These are phyloP conservation scores for Populus pruinosa DNA, from an alignment of 345 rosid genomes.

Conservation along the genomic window DNA sequence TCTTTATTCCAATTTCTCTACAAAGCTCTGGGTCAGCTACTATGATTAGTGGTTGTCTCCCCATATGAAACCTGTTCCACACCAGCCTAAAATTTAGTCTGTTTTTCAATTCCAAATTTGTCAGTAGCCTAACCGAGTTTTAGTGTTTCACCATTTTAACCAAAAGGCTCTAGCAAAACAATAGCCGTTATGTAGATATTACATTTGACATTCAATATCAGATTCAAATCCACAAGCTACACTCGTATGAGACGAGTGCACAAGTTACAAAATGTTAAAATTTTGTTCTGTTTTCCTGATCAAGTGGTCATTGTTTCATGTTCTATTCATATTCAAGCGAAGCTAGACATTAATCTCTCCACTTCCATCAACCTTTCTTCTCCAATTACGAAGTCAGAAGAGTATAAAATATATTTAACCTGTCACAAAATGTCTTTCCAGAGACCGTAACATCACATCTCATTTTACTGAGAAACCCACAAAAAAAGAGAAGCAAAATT, in stretches of 20 bases:
- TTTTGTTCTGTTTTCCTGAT: too few species aligned
- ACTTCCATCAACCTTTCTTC: background rate
- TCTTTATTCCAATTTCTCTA: constrained; percentile 84
- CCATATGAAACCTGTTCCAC: constrained; percentile 87
- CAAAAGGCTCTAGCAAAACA: background rate
- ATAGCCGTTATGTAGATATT: background rate
- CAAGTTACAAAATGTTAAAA: background rate
- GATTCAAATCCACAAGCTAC: background rate
- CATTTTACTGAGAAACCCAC: too few species aligned
- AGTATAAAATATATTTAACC: too few species aligned
- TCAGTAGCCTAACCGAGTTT: background rate
- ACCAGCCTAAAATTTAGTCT: background rate
- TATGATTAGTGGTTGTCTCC: constrained; percentile 84
- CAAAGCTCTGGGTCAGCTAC: constrained; percentile 82
- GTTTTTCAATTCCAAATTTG: background rate
- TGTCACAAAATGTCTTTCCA: background rate
- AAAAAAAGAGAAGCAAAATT: too few species aligned
- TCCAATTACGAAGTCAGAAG: background rate
- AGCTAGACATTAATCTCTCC: background rate
- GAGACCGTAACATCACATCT: background rate
- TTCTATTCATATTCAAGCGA: background rate
- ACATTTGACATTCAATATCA: background rate
- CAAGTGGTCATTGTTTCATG: too few species aligned
- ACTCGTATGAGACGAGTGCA: background rate
- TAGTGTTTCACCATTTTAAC: background rate